phyloP scores from a whole-genome alignment of 352 stramenopile genomes.

The Pilasporangium apinafurcum region DNA sequence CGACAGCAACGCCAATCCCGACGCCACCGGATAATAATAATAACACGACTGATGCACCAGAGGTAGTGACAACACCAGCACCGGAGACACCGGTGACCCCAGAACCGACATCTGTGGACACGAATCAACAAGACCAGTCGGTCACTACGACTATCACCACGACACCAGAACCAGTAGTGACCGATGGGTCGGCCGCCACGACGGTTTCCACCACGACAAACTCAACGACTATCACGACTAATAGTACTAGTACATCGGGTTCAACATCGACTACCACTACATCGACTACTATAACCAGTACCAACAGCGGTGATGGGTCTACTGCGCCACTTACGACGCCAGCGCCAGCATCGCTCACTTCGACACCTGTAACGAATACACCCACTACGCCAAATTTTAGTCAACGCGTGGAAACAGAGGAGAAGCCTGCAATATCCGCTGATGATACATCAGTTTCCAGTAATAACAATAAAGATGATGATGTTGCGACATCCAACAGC shows the following conservation, averaged over 20 bases:
- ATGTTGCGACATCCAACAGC: too few relatives aligned
- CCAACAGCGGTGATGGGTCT: too few relatives aligned
- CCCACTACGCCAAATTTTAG: background rate
- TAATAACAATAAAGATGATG: too few relatives aligned
- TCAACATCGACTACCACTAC: background rate
- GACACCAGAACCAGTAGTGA: background rate
- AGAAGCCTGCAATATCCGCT: too few relatives aligned
- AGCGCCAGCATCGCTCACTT: slow-evolving; percentile 5
- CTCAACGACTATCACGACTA: background rate
- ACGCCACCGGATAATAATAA: background rate
- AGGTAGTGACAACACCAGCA: background rate
- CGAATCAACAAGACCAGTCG: background rate
- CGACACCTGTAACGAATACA: slow-evolving; percentile 9
- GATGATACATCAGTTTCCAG: too few relatives aligned
- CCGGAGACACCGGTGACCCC: background rate
- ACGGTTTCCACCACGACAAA: background rate
- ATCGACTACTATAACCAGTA: too few relatives aligned
- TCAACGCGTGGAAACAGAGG: too few relatives aligned
- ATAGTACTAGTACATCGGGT: slow-evolving; percentile 6
- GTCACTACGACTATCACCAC: background rate
- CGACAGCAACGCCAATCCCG: background rate
- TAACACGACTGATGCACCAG: background rate
- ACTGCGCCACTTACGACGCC: slow-evolving; percentile 11
- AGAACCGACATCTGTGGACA: background rate
- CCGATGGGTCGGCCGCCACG: background rate